Conservation (phyloP, 441 rosid genomes). For the Caryocar brasiliense region DNA sequence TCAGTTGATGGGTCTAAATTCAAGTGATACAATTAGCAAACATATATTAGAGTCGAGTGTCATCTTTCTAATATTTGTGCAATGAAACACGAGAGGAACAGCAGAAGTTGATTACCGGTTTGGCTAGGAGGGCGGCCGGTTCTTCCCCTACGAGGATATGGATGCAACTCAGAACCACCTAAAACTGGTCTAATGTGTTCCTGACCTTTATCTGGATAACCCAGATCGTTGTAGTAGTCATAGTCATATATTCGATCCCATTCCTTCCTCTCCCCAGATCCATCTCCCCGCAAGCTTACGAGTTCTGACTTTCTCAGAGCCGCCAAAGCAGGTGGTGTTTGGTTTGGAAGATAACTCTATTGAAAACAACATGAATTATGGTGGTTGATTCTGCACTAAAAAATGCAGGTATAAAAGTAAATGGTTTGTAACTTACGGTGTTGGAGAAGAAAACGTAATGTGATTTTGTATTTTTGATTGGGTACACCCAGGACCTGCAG, state of each 20-base stretch:
- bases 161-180: constrained; percentile 36
- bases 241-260: constrained; percentile 60
- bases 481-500: constrained; percentile 67
- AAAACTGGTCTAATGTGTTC: constrained; percentile 34
- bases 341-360: constrained; percentile 46
- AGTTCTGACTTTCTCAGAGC: constrained; percentile 47
- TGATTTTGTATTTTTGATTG: constrained; percentile 29
- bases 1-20: constrained; percentile 21
- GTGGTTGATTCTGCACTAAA: background rate
- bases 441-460: constrained; percentile 50
- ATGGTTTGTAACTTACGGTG: constrained; percentile 19
- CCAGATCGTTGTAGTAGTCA: constrained; percentile 49
- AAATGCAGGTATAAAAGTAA: background rate
- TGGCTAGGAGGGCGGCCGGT: constrained; percentile 32
- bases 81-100: background rate
- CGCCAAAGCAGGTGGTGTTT: constrained; percentile 41
- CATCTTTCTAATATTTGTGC: too few relatives aligned
- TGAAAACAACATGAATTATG: background rate
- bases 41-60: too few relatives aligned
- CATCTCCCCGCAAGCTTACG: constrained; percentile 40
- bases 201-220: constrained; percentile 31
- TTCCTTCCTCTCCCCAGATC: constrained; percentile 42
- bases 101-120: constrained; percentile 22
- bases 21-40: background rate
- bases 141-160: constrained; percentile 57